These are phyloP conservation scores for Marsdenia floribunda DNA, from an alignment of 257 asterid species.

Conservation along the genomic window DNA sequence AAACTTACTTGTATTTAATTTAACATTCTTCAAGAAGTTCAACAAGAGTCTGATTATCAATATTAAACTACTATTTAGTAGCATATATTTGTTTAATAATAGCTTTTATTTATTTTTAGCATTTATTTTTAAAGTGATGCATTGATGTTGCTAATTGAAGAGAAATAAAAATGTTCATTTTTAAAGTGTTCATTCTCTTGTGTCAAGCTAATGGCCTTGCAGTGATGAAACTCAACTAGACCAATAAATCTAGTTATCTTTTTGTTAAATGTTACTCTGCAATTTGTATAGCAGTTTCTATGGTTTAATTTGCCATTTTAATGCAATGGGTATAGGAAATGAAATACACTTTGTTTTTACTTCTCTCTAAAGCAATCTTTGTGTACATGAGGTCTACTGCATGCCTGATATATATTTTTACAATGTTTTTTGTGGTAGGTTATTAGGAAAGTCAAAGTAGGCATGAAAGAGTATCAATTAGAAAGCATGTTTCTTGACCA, in stretches of 20 bases:
- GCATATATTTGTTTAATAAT: neutral
- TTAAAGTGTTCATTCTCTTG: neutral
- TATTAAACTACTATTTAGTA: neutral
- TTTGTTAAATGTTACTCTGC: neutral
- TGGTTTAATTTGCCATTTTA: neutral
- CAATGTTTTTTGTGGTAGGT: constrained; percentile 48
- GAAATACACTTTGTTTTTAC: neutral
- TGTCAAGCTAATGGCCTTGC: neutral
- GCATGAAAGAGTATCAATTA: constrained; percentile 91
- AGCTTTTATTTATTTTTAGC: neutral
- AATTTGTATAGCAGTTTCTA: neutral
- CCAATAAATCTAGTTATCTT: neutral
- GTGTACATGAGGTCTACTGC: neutral
- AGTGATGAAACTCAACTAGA: neutral
- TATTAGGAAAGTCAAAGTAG: constrained; percentile 67
- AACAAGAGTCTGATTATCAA: neutral
- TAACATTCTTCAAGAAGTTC: neutral
- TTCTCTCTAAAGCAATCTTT: neutral
- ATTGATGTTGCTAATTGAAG: neutral
- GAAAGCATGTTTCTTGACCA: constrained; percentile 98
- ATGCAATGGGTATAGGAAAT: neutral
- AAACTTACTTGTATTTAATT: neutral
- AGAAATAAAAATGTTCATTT: neutral
- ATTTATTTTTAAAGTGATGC: neutral
- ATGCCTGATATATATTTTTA: constrained; percentile 9